Conservation (phyloP, 306 rosid species). For the Cicer cuneatum region DNA sequence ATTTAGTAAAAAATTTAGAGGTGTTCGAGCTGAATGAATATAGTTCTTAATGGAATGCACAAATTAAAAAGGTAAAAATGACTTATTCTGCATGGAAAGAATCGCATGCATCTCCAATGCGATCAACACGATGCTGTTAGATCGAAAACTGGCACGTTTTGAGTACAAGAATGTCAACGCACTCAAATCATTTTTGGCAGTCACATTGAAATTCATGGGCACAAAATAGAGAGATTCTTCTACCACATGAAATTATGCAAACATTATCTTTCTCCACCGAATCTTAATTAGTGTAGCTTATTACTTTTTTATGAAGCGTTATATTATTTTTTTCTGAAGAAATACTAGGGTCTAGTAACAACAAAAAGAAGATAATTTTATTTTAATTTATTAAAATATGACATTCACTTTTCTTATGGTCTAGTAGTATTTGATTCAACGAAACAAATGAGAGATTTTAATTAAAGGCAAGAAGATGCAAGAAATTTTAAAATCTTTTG, state of each 20-base stretch:
- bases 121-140: neutral
- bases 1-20: too few relatives aligned
- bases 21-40: too few relatives aligned
- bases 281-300: neutral
- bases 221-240: conserved; percentile 8
- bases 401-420: too few relatives aligned
- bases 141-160: neutral
- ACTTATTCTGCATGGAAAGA: conserved; percentile 35
- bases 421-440: too few relatives aligned
- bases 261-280: conserved; percentile 6
- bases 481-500: too few relatives aligned
- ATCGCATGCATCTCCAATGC: conserved; percentile 14
- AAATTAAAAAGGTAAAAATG: neutral
- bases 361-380: too few relatives aligned
- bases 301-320: neutral
- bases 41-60: too few relatives aligned
- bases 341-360: too few relatives aligned
- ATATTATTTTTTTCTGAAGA: too few relatives aligned
- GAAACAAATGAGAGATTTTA: too few relatives aligned
- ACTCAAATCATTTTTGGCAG: neutral
- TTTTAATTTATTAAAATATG: too few relatives aligned
- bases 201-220: neutral
- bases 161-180: conserved; percentile 46
- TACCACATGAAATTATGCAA: neutral
- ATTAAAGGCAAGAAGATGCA: too few relatives aligned